Conservation (phyloP, 306 rosid species). For the Acacia confusa region DNA sequence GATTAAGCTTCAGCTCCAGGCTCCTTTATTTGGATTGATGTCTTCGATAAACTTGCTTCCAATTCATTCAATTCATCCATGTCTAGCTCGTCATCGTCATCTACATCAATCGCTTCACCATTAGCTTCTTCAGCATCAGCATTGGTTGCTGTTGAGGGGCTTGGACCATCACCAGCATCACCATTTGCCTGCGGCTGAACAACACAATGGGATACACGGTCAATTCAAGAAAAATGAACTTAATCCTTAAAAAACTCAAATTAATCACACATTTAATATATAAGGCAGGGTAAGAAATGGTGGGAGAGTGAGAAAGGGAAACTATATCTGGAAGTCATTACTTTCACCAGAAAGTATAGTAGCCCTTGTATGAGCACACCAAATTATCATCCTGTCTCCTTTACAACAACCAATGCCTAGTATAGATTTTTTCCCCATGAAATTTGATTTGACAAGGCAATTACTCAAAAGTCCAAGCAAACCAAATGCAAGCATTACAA, state of each 20-base stretch:
- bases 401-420: not conserved
- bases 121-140: constrained; percentile 30
- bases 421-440: not conserved
- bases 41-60: constrained; percentile 68
- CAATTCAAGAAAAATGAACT: not conserved
- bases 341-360: not conserved
- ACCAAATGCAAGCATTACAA: not conserved
- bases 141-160: constrained; percentile 38
- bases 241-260: not conserved
- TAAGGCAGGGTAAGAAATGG: not conserved
- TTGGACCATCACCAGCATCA: constrained; percentile 32
- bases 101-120: constrained; percentile 30
- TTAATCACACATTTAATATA: not conserved
- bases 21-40: constrained; percentile 57
- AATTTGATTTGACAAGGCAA: not conserved
- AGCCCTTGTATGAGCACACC: not conserved
- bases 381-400: not conserved
- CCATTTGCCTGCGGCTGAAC: constrained; percentile 31
- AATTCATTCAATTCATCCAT: constrained; percentile 64
- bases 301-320: not conserved
- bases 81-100: constrained; percentile 59
- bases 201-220: not conserved
- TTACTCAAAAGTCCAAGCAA: not conserved
- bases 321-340: not conserved
- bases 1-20: constrained; percentile 43